phyloP scores from a whole-genome alignment of 2,329 filamentous ascomycete genomes.

The Penicillium corylophilum region DNA sequence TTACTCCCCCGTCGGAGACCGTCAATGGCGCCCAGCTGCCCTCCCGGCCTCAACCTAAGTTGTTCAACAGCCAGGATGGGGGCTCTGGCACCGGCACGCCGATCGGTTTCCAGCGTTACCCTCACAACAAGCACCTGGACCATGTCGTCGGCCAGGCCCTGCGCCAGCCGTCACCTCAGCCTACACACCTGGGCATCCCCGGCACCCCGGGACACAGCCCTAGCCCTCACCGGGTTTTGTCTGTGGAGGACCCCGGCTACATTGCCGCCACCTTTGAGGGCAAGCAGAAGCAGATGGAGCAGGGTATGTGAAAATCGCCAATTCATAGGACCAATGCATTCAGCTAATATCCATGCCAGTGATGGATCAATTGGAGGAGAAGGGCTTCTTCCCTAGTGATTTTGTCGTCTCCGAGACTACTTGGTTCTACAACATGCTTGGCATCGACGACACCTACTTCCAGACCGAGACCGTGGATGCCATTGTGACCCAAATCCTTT shows the following conservation, averaged over 20 bases:
- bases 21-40: slow-evolving; percentile 31
- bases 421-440: slow-evolving; percentile 98
- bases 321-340: background rate
- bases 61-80: slow-evolving; percentile 34
- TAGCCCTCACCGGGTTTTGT: slow-evolving; percentile 68
- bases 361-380: slow-evolving; percentile 73
- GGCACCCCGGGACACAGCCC: slow-evolving; percentile 58
- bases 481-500: slow-evolving; percentile 92
- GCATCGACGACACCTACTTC: slow-evolving; percentile 99
- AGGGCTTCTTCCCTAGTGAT: slow-evolving; percentile 80
- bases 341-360: slow-evolving; percentile 53
- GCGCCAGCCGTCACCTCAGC: slow-evolving; percentile 80
- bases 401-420: slow-evolving; percentile 82
- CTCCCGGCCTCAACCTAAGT: slow-evolving; percentile 31
- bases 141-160: slow-evolving; percentile 52
- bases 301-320: slow-evolving; percentile 53
- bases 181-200: slow-evolving; percentile 77
- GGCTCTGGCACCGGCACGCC: slow-evolving; percentile 41
- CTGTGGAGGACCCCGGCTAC: slow-evolving; percentile 90
- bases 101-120: slow-evolving; percentile 43
- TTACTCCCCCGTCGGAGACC: slow-evolving; percentile 28
- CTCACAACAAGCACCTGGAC: slow-evolving; percentile 59
- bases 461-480: slow-evolving; percentile 81
- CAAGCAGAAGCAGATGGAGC: slow-evolving; percentile 85
- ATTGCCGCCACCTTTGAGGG: slow-evolving; percentile 91